Percentiles rank a stretch among this genome's conserved stretches.
phyloP scores from a whole-genome alignment of 1,139 yeast species.

The Suhomyces atakaporum region DNA sequence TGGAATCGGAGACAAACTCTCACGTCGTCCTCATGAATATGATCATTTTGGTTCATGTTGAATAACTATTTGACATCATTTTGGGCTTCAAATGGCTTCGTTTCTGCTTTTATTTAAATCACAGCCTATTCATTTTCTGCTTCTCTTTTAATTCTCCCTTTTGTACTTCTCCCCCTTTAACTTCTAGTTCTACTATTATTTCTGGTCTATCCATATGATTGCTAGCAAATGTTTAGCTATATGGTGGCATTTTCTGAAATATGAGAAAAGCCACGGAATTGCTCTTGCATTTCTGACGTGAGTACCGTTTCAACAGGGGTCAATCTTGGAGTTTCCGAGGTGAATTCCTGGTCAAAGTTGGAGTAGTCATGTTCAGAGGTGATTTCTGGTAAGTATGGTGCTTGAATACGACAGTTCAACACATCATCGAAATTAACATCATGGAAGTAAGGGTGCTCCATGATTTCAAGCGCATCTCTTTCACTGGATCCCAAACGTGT shows the following conservation, averaged over 20 bases:
- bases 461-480: conserved; percentile 87
- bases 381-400: conserved; percentile 83
- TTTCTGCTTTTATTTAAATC: too few species aligned
- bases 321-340: conserved; percentile 90
- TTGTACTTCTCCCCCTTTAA: too few species aligned
- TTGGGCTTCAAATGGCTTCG: too few species aligned
- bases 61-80: too few species aligned
- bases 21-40: too few species aligned
- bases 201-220: too few species aligned
- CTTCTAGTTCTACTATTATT: too few species aligned
- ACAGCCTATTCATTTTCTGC: too few species aligned
- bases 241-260: conserved; percentile 67
- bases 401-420: conserved; percentile 67
- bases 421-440: conserved; percentile 91
- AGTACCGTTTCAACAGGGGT: conserved; percentile 91
- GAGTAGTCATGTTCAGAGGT: conserved; percentile 88
- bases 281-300: conserved; percentile 89
- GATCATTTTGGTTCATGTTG: too few species aligned
- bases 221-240: too few species aligned
- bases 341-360: conserved; percentile 92
- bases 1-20: background rate
- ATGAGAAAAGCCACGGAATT: conserved; percentile 94
- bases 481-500: conserved; percentile 84
- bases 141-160: too few species aligned
- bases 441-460: conserved; percentile 92